Evolutionary conservation across 768 basidiomycete species (phyloP).

Genomic region (Trametes meyenii): DNA sequence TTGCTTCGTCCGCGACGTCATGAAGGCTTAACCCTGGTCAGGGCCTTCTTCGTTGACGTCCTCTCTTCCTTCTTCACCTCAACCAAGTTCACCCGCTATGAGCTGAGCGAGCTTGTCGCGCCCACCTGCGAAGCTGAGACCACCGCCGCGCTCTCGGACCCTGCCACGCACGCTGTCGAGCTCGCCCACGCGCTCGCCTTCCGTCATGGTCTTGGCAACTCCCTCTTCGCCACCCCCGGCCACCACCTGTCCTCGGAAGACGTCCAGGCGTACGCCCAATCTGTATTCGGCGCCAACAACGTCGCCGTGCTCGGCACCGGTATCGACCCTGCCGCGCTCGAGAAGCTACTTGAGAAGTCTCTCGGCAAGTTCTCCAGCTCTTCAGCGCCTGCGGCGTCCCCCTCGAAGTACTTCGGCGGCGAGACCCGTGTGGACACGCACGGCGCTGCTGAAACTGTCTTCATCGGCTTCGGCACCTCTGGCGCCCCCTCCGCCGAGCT

Average conservation of each 20-base stretch:
- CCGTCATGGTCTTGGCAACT: constrained; percentile 90
- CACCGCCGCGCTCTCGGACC: constrained; percentile 57
- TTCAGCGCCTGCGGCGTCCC: constrained; percentile 37
- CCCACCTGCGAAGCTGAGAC: constrained; percentile 75
- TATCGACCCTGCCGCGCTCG: constrained; percentile 71
- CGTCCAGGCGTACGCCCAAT: constrained; percentile 71
- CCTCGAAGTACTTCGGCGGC: constrained; percentile 78
- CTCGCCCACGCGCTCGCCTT: constrained; percentile 89
- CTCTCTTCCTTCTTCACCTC: constrained; percentile 84
- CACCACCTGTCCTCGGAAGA: constrained; percentile 63
- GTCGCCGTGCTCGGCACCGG: constrained; percentile 88
- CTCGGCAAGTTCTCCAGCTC: constrained; percentile 53
- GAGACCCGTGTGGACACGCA: constrained; percentile 72
- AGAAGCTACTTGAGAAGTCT: constrained; percentile 70
- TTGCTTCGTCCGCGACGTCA: neutral
- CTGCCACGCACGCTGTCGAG: constrained; percentile 77
- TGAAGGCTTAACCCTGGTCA: constrained; percentile 35
- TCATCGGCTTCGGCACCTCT: constrained; percentile 86
- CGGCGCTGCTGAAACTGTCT: constrained; percentile 70
- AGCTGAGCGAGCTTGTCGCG: constrained; percentile 74
- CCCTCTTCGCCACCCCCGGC: constrained; percentile 82
- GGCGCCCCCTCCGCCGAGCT: constrained; percentile 68
- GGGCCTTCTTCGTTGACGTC: constrained; percentile 87
- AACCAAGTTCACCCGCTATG: constrained; percentile 78
- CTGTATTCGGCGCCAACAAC: constrained; percentile 77